Base-by-base conservation (phyloP, 768 basidiomycete genomes). In the Tricholoma hemisulphureum region DNA sequence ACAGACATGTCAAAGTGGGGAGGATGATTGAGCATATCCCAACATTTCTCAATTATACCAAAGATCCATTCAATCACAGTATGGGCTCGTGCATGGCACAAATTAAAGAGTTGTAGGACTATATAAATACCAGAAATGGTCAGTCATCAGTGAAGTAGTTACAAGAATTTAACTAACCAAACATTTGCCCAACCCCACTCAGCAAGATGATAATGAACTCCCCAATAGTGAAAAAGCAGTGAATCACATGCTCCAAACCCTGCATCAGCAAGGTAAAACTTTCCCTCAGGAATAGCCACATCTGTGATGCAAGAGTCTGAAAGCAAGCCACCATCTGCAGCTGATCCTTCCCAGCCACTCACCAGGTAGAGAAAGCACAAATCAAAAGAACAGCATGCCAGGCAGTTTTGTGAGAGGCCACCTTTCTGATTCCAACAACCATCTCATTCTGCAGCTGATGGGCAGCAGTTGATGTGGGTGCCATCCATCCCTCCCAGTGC, bases 1-100 rank as follows among this genome's bases (percentile, higher is more conserved):
- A 63, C 61, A 2, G 52, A 35, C 57, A 74, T 63, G 23, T 21
- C 1, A 56, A 61, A 73, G 24, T 68, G 50, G 9, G 62, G 65
- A 0, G 71, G 56, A 13, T 58, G 16, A 9, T 55, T 49, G 10
- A 70, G 60, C 41, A 68, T 61, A 2, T 39, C 53, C 57, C 58
- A 70, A 18, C 59, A 51, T n/a, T 50, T 48, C 55, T 72, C 72
- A 51, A 70, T 1, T 3, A 72, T 60, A 23, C 75, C 75, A 70
- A 77, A 77, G n/a, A 75, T 69, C 0, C 64, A 56, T 54, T 77
- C 73, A 61, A 78, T 63, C 23, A 76, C 64, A 66, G 76, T 78
- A 0, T 65, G 65, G 4, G 65, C 67, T 24, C 61, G 63, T 13
- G 73, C 63, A 62, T 78, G 75, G 0, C 66, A 65, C 1, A 77